Base-by-base conservation (phyloP, 2,329 filamentous ascomycete genomes). In the Fusarium mexicanum region DNA sequence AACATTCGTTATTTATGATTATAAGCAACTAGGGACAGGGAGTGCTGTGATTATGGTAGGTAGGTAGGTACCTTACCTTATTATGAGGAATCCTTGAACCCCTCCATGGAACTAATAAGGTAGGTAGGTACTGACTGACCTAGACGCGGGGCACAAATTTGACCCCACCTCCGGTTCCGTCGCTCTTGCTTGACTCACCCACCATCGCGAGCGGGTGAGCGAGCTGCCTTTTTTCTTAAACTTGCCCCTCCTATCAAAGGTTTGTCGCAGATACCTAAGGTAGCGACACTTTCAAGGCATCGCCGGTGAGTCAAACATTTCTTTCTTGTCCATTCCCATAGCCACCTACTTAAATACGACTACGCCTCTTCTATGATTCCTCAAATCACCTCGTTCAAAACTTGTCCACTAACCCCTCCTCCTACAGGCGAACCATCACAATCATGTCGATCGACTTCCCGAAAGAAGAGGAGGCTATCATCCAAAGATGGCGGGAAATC, bases 361-460 rank as follows among this genome's bases (percentile, higher is more conserved):
- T 31, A 11, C n/a, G n/a, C 14, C 35, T 50, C n/a, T 24, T 46
- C 17, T 38, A 29, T 31, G 24, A 5, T 55, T 41, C 17, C 22
- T 54, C 22, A 26, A 31, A n/a, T 40, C 53, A 29, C 40, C 24
- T 37, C 17, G 17, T 48, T 37, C 44, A 47, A 50, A 70, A n/a
- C 40, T 37, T 40, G 20, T 64, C 58, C 55, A 64, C 60, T 75
- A 48, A 75, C 63, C 63, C 53, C 57, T 68, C 62, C 26, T 16
- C 46, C 60, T 38, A 37, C 33, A 75, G 72, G 51, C 62, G 62
- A 65, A 61, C 46, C 58, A 67, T 50, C 61, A 73, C 76, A 76
- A 82, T 72, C 76, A 94, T 95, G 93, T 94, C 93, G 80, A 96
- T 98, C 86, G 91, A 96, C 85, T 98, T 98, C 83, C 93, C 96